Evolutionary conservation across 1,139 yeast species (phyloP), one percentile per base, ranked within the genome.

Genomic region (Eremothecium sinecaudum): DNA sequence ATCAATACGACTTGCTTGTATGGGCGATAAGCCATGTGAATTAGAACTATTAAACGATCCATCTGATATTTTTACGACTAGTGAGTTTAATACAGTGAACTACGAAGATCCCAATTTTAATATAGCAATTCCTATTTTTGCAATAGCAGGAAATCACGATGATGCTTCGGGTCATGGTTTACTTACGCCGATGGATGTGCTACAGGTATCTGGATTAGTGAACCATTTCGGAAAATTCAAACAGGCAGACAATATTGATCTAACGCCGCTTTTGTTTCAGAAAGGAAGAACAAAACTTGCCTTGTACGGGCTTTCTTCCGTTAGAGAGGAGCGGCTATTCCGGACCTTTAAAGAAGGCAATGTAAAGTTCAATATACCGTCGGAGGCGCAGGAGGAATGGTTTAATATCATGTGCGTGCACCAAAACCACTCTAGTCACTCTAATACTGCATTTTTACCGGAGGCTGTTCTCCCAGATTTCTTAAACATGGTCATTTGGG

Each of bases 111-210:
- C 87, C 3, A 84, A 90, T 56, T 61, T 84, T 40, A 90, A 90
- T 56, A 78, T 90, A 2, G 76, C 93, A 0, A 72, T 86, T n/a
- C 99, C 99, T 0, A 73, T 90, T 14, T 86, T 90, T 65, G 92
- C 92, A 8, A 90, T 92, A 7, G 77, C 90, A 38, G 99, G 99
- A 3, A 90, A 90, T 50, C 99, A 90, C 56, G 99, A 90, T 57
- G 98, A 90, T 59, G 86, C 95, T 1, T 82, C 95, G 0, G 98
- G 98, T 0, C 82, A 77, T 33, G 81, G 80, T 2, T 62, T 84
- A 40, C 63, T 90, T n/a, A 78, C 87, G 43, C 95, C 98, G 0
- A 66, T 90, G 64, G 98, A 90, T 56, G 63, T 92, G 3, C 61
- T 92, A 12, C 74, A 84, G 19, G 84, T 80, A 2, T 64, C 86